Evolutionary conservation across 1,284 basidiomycete species (phyloP).

Genomic region (Papiliotrema nemorosa): DNA sequence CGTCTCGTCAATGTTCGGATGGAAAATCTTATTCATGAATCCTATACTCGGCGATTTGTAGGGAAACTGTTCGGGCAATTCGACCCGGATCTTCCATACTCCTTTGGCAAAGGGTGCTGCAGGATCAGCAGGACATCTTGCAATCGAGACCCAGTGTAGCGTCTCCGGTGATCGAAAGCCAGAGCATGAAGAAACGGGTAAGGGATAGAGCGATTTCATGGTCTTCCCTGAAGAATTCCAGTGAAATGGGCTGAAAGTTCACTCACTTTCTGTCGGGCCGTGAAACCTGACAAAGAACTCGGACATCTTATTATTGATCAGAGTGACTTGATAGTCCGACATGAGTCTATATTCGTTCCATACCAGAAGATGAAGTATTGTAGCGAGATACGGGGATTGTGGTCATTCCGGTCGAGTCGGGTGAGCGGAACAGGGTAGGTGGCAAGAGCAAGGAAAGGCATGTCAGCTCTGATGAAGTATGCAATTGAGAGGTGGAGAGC

Average conservation of each 20-base stretch:
- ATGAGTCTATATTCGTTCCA: conserved; percentile 64
- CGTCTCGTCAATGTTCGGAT: conserved; percentile 97
- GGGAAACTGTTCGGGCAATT: conserved; percentile 97
- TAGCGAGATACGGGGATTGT: conserved; percentile 7
- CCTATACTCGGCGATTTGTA: conserved; percentile 99
- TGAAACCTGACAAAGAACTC: conserved; percentile 97
- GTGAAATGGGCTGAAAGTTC: neutral
- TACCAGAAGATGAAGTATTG: neutral
- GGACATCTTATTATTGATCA: conserved; percentile 98
- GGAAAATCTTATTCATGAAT: conserved; percentile 99
- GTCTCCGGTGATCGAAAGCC: neutral
- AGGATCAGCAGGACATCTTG: conserved; percentile 6
- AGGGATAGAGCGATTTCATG: too few relatives aligned
- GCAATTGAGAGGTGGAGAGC: too few relatives aligned
- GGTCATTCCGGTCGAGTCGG: too few relatives aligned
- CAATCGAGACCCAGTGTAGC: neutral
- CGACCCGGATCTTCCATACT: conserved; percentile 99
- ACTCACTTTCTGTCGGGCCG: conserved; percentile 89
- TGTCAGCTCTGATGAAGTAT: neutral
- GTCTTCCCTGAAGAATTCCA: too few relatives aligned
- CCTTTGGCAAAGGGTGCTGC: conserved; percentile 92
- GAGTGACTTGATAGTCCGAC: conserved; percentile 94
- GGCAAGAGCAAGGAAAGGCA: neutral
- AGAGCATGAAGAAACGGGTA: neutral
- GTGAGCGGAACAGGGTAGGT: neutral